These are phyloP conservation scores for Alternaria hordeiaustralica DNA, from an alignment of 2,329 filamentous ascomycete species.

Conservation along the genomic window DNA sequence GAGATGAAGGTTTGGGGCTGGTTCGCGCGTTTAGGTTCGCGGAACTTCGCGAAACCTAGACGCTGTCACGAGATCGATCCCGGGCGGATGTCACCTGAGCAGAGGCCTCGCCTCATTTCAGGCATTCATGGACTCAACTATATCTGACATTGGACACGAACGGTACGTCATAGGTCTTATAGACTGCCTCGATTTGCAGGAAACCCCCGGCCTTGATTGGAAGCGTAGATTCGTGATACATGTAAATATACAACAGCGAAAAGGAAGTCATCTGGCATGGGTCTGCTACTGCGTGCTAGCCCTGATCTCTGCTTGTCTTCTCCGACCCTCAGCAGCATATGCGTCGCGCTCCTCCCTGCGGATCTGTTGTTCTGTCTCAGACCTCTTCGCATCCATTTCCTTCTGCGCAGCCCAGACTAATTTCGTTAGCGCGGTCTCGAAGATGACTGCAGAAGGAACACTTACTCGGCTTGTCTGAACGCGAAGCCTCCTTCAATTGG, in stretches of 20 bases:
- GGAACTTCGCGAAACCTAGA: constrained; percentile 15
- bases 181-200: background rate
- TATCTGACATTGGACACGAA: background rate
- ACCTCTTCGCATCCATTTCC: constrained; percentile 41
- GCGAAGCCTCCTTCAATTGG: constrained; percentile 85
- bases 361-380: constrained; percentile 32
- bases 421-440: constrained; percentile 16
- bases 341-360: constrained; percentile 41
- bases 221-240: constrained; percentile 29
- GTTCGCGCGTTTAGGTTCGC: constrained; percentile 21
- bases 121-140: background rate
- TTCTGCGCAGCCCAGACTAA: constrained; percentile 47
- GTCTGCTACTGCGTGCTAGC: constrained; percentile 34
- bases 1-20: constrained; percentile 20
- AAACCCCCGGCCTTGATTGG: background rate
- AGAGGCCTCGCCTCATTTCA: background rate
- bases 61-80: constrained; percentile 35
- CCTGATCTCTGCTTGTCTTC: constrained; percentile 43
- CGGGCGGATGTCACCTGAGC: background rate
- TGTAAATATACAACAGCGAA: constrained; percentile 20
- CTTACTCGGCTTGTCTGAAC: constrained; percentile 89
- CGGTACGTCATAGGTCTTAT: background rate
- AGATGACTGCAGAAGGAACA: background rate
- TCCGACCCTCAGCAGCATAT: constrained; percentile 41
- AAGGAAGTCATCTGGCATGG: background rate